Evolutionary conservation across 192 early-diverging fungal species (phyloP).

Genomic region (Coemansia sp.): DNA sequence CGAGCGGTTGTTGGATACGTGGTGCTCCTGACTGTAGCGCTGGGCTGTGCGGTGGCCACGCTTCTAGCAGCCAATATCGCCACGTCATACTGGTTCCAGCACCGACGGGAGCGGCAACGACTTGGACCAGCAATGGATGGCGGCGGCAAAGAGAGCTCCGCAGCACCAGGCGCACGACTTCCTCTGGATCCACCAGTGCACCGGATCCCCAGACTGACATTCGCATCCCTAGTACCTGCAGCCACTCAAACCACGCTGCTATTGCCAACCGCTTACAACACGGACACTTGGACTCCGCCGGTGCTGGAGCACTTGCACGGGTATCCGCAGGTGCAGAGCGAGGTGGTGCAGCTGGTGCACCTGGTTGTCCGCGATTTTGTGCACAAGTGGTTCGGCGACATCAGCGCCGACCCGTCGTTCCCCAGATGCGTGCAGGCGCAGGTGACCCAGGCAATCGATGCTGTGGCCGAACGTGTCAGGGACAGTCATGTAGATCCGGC

Average conservation of each 20-base stretch:
- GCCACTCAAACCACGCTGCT: not conserved
- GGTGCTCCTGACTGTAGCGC: constrained; percentile 21
- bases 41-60: constrained; percentile 15
- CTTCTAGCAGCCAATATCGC: constrained; percentile 42
- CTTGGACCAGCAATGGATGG: not conserved
- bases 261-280: constrained; percentile 19
- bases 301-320: not conserved
- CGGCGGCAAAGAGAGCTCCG: not conserved
- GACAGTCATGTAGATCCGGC: constrained; percentile 57
- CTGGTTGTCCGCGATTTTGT: constrained; percentile 55
- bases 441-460: constrained; percentile 30
- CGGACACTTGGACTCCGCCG: not conserved
- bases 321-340: constrained; percentile 4
- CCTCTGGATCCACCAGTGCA: constrained; percentile 29
- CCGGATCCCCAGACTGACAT: constrained; percentile 30
- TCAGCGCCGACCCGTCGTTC: constrained; percentile 49
- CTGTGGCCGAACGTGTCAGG: constrained; percentile 23
- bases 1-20: constrained; percentile 26
- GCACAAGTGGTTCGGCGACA: constrained; percentile 45
- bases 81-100: constrained; percentile 50
- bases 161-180: not conserved
- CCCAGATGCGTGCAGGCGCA: constrained; percentile 34
- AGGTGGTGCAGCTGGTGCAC: constrained; percentile 9
- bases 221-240: constrained; percentile 5
- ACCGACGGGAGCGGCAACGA: constrained; percentile 15